phyloP scores from a whole-genome alignment of 441 rosid genomes.

The Mallotus repandus region DNA sequence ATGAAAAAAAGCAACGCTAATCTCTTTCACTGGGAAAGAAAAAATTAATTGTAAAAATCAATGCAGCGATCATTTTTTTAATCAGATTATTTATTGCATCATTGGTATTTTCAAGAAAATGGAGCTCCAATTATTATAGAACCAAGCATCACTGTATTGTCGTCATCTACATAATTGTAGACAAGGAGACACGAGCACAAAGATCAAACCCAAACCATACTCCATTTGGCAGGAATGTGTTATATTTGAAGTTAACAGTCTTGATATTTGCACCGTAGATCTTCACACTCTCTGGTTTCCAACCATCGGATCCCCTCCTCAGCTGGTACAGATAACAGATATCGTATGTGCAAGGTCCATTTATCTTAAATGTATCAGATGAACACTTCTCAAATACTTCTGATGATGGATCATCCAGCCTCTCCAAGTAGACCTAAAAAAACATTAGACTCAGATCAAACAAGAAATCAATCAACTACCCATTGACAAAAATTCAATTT shows the following conservation, averaged over 20 bases:
- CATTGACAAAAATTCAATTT: constrained; percentile 5
- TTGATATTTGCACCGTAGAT: constrained; percentile 35
- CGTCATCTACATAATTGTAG: constrained; percentile 22
- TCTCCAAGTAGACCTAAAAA: constrained; percentile 38
- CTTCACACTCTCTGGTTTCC: constrained; percentile 52
- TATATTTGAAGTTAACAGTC: constrained; percentile 39
- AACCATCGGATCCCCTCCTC: constrained; percentile 47
- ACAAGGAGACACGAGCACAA: constrained; percentile 25
- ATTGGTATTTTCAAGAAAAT: too few relatives aligned
- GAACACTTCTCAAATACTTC: constrained; percentile 46
- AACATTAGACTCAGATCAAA: neutral
- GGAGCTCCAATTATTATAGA: too few relatives aligned
- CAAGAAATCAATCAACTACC: neutral
- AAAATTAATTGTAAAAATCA: too few relatives aligned
- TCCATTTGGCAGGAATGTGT: constrained; percentile 38
- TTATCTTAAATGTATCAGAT: constrained; percentile 43
- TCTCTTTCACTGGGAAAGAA: too few relatives aligned
- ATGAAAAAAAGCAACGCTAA: too few relatives aligned
- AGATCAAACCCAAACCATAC: constrained; percentile 49
- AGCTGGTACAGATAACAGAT: constrained; percentile 44
- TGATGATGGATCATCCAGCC: constrained; percentile 42
- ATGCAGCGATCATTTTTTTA: too few relatives aligned
- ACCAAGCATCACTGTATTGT: neutral
- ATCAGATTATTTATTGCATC: too few relatives aligned
- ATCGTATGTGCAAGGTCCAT: constrained; percentile 41